Evolutionary conservation across 2,329 filamentous ascomycete genomes (phyloP).

Genomic region (Colletotrichum acutatum): DNA sequence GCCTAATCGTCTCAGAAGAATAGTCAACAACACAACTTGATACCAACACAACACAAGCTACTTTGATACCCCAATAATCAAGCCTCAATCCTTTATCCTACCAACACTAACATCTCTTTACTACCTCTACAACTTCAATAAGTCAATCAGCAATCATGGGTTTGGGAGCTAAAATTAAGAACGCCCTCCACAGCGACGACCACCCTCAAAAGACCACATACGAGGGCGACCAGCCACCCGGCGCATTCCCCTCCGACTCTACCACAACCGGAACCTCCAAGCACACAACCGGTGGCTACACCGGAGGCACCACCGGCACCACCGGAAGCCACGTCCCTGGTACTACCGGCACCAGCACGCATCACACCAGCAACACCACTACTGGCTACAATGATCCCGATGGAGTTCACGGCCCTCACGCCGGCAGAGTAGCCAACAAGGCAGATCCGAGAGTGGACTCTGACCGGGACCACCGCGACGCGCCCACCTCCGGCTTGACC

Average conservation of each 20-base stretch:
- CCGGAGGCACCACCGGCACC: conserved; percentile 15
- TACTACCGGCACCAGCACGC: neutral
- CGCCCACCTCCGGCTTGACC: conserved; percentile 18
- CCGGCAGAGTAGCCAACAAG: conserved; percentile 54
- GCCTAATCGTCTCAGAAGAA: neutral
- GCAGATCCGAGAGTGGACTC: conserved; percentile 60
- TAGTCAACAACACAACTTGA: neutral
- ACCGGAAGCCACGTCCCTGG: neutral
- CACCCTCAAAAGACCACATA: conserved; percentile 9
- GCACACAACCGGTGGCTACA: conserved; percentile 9
- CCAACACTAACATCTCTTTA: neutral
- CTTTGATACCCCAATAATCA: neutral
- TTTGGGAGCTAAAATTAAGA: conserved; percentile 36
- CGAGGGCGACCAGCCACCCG: conserved; percentile 19
- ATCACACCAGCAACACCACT: conserved; percentile 3
- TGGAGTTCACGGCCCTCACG: conserved; percentile 47
- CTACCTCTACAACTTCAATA: neutral
- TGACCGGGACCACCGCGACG: conserved; percentile 48
- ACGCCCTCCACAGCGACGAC: conserved; percentile 33
- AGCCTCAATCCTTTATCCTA: neutral
- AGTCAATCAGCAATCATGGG: conserved; percentile 31
- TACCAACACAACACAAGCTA: neutral
- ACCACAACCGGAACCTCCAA: conserved; percentile 12
- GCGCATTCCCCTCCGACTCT: conserved; percentile 30
- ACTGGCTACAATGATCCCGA: conserved; percentile 29